These are phyloP conservation scores for Penicillium maclennaniae DNA, from an alignment of 495 filamentous ascomycete species.

Conservation along the genomic window DNA sequence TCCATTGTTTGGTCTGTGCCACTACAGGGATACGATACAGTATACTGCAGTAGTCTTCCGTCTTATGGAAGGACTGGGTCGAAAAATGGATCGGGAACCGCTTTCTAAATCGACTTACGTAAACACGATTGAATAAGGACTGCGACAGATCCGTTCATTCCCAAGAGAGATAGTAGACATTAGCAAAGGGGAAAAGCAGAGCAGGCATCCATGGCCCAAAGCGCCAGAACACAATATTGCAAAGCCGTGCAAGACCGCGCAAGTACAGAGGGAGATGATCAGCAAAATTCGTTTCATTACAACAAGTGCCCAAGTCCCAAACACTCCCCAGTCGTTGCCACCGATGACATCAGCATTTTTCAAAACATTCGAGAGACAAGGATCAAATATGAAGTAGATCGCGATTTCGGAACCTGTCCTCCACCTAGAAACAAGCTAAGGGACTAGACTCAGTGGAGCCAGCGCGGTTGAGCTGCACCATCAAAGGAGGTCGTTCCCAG, in stretches of 20 bases:
- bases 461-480: conserved; percentile 9
- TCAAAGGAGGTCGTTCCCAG: conserved; percentile 23
- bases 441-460: background rate
- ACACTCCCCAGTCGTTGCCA: background rate
- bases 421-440: no score
- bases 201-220: background rate
- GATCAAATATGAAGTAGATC: no score
- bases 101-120: no score
- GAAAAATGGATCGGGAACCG: no score
- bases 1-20: background rate
- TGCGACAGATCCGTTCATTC: no score
- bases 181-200: background rate
- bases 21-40: no score
- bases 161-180: no score
- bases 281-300: background rate
- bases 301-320: background rate
- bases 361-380: no score
- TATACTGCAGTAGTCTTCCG: no score
- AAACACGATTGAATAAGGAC: no score
- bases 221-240: background rate
- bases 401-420: no score
- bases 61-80: no score
- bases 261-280: background rate
- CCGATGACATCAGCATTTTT: background rate
- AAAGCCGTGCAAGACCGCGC: background rate